These are phyloP conservation scores for Scopulariopsis brevicaulis DNA, from an alignment of 2,329 filamentous ascomycete genomes.

Conservation along the genomic window DNA sequence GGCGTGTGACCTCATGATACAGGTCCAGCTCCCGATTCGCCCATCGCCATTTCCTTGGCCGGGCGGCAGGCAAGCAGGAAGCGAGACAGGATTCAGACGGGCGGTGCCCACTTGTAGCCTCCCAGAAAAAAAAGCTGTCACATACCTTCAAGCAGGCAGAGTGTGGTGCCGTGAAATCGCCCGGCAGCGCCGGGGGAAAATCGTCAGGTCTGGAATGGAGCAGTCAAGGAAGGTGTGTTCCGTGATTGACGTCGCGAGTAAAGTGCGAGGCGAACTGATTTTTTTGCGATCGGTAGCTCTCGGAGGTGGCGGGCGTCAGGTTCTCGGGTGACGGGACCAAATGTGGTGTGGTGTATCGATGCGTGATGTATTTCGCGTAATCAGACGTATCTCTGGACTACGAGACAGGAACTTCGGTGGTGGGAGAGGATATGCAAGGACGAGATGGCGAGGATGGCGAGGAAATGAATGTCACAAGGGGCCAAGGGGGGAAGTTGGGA, in stretches of 20 bases:
- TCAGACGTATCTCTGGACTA: neutral
- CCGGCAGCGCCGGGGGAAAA: neutral
- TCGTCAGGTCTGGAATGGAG: neutral
- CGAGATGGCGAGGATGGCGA: neutral
- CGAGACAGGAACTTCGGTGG: neutral
- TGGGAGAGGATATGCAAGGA: neutral
- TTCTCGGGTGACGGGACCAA: neutral
- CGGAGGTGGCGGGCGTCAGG: neutral
- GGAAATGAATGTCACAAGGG: neutral
- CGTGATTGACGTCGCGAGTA: neutral
- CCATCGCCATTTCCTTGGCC: neutral
- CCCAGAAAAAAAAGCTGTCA: neutral
- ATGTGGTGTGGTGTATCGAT: neutral
- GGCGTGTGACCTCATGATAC: slow-evolving; percentile 2
- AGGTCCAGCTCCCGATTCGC: neutral
- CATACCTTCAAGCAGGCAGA: neutral
- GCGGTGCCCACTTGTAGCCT: neutral
- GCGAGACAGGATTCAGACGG: neutral
- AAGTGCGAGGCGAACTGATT: neutral
- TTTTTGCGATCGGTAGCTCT: neutral
- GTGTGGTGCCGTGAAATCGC: neutral
- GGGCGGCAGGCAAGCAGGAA: neutral
- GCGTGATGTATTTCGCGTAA: slow-evolving; percentile 1
- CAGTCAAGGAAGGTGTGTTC: neutral
- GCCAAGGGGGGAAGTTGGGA: neutral